A percentile compares a stretch with the other conserved stretches of the same genome.
Conservation (phyloP, 306 rosid species). For the Vigna unguiculata region DNA sequence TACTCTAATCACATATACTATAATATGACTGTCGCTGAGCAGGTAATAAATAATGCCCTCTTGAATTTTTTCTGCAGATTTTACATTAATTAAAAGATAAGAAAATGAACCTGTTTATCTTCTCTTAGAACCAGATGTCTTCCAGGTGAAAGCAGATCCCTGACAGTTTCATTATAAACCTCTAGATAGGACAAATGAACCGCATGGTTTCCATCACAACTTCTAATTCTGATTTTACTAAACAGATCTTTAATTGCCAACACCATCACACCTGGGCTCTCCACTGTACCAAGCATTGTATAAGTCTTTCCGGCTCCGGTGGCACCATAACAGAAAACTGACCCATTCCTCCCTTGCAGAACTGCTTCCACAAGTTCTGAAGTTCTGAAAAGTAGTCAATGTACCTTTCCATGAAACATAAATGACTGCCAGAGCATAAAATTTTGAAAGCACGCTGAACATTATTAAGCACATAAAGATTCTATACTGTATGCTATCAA, state of each 20-base stretch:
- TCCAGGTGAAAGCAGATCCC: constrained; percentile 95
- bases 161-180: constrained; percentile 95
- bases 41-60: constrained; percentile 5
- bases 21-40: neutral
- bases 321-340: constrained; percentile 97
- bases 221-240: constrained; percentile 80
- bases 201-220: constrained; percentile 86
- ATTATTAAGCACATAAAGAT: constrained; percentile 1
- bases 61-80: constrained; percentile 1
- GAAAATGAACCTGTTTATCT: constrained; percentile 78
- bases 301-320: constrained; percentile 98
- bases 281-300: constrained; percentile 93
- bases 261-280: constrained; percentile 98
- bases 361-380: constrained; percentile 94
- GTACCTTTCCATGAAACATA: constrained; percentile 26
- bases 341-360: constrained; percentile 94
- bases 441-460: constrained; percentile 27
- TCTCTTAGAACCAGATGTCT: constrained; percentile 93
- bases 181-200: constrained; percentile 94
- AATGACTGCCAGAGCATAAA: constrained; percentile 4
- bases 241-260: constrained; percentile 95
- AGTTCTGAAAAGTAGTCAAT: constrained; percentile 58
- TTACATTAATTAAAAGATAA: neutral
- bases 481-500: neutral
- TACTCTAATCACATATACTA: neutral